Conservation (phyloP, 768 basidiomycete species). For the Gyrodon lividus region DNA sequence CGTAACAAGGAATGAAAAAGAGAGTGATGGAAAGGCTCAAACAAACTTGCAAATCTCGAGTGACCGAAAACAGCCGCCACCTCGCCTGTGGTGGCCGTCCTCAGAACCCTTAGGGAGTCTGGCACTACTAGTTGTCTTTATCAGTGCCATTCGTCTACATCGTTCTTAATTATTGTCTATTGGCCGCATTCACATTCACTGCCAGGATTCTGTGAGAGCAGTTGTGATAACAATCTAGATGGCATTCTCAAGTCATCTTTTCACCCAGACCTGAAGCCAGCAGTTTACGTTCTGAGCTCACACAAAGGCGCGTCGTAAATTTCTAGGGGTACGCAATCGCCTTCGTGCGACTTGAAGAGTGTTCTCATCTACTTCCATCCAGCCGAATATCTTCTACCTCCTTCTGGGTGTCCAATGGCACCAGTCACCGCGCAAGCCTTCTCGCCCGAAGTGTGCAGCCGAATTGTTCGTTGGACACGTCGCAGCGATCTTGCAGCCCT, state of each 20-base stretch:
- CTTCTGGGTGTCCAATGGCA: slow-evolving; percentile 14
- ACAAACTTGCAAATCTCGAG: not conserved
- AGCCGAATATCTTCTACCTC: not conserved
- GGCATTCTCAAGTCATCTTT: not conserved
- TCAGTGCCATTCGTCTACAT: not conserved
- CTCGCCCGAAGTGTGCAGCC: slow-evolving; percentile 43
- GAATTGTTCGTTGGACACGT: slow-evolving; percentile 38
- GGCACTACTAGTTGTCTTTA: too few species aligned
- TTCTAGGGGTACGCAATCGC: not conserved
- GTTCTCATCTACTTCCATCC: not conserved
- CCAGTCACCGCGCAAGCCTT: slow-evolving; percentile 20
- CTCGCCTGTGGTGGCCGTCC: not conserved
- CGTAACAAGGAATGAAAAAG: slow-evolving; percentile 5
- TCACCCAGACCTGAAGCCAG: not conserved
- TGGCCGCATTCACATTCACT: not conserved
- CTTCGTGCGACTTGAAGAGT: not conserved
- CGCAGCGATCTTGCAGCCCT: slow-evolving; percentile 42
- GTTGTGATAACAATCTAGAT: not conserved
- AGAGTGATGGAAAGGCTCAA: slow-evolving; percentile 8
- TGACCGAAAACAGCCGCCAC: not conserved
- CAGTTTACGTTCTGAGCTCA: not conserved
- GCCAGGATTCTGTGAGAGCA: not conserved
- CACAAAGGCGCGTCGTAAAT: not conserved
- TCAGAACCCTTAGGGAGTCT: too few species aligned
- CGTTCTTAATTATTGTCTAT: not conserved